phyloP scores from a whole-genome alignment of 805 yeast genomes.

The Candida yuanshanica region DNA sequence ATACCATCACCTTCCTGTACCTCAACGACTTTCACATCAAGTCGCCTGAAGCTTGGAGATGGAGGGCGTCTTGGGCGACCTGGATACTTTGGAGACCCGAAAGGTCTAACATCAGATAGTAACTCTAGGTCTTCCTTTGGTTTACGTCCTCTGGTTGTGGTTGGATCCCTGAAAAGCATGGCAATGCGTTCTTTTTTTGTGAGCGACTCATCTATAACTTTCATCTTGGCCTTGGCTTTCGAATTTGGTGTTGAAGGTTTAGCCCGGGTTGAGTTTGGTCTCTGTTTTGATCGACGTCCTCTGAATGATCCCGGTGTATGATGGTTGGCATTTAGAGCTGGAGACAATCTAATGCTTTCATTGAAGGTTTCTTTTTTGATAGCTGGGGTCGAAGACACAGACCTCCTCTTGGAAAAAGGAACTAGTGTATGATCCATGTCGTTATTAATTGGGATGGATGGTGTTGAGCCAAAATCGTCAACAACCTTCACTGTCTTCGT shows the following conservation, averaged over 20 bases:
- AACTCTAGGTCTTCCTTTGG: not conserved
- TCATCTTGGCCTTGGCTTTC: not conserved
- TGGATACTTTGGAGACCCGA: not conserved
- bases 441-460: not conserved
- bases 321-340: not conserved
- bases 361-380: too few relatives aligned
- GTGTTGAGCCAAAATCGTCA: not conserved
- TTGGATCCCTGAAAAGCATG: not conserved
- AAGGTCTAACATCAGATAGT: not conserved
- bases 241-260: not conserved
- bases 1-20: not conserved
- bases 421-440: not conserved
- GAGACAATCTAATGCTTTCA: too few relatives aligned
- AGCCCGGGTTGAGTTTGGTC: not conserved
- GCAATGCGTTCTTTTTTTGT: not conserved
- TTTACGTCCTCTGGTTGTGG: not conserved
- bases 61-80: not conserved
- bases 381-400: not conserved
- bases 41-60: not conserved
- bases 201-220: not conserved
- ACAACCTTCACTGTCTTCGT: not conserved
- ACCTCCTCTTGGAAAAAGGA: not conserved
- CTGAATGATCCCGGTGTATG: not conserved
- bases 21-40: constrained; percentile 1
- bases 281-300: not conserved